These are phyloP conservation scores for Hymenoscyphus linearis DNA, from an alignment of 2,329 filamentous ascomycete species.

Conservation along the genomic window DNA sequence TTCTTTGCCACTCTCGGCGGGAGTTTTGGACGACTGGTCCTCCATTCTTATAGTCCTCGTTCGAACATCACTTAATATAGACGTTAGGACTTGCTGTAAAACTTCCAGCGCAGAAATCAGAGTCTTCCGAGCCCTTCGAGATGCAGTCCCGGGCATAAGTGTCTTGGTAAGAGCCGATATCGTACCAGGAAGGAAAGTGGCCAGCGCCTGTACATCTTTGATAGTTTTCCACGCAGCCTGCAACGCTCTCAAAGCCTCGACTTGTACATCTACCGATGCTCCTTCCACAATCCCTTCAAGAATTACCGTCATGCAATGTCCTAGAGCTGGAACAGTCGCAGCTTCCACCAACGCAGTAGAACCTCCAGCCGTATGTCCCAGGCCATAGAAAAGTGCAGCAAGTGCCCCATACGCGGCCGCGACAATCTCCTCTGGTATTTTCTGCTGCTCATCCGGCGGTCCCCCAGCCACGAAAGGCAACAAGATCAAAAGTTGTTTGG, in stretches of 20 bases:
- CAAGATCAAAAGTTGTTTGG: constrained; percentile 79
- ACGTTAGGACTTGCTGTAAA: constrained; percentile 49
- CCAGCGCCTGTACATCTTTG: constrained; percentile 67
- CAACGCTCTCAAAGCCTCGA: constrained; percentile 63
- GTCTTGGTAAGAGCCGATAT: constrained; percentile 72
- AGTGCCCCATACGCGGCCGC: constrained; percentile 67
- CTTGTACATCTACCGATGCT: constrained; percentile 61
- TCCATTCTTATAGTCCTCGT: constrained; percentile 37
- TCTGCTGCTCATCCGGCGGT: constrained; percentile 50
- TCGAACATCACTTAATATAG: constrained; percentile 53
- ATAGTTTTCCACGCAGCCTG: constrained; percentile 57
- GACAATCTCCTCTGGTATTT: constrained; percentile 67
- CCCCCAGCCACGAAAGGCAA: constrained; percentile 77
- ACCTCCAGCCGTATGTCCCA: constrained; percentile 45
- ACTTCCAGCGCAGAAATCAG: constrained; percentile 57
- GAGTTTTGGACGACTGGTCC: constrained; percentile 12
- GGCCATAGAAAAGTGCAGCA: constrained; percentile 56
- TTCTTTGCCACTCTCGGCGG: constrained; percentile 32
- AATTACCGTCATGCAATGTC: constrained; percentile 75
- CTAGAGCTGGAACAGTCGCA: constrained; percentile 68
- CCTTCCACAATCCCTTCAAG: constrained; percentile 67
- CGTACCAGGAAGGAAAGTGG: constrained; percentile 82
- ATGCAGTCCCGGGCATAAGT: constrained; percentile 62
- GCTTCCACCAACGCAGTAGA: constrained; percentile 47
- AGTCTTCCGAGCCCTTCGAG: constrained; percentile 55